phyloP scores from a whole-genome alignment of 164 flowering plant genomes.

The Hamamelis virginiana region DNA sequence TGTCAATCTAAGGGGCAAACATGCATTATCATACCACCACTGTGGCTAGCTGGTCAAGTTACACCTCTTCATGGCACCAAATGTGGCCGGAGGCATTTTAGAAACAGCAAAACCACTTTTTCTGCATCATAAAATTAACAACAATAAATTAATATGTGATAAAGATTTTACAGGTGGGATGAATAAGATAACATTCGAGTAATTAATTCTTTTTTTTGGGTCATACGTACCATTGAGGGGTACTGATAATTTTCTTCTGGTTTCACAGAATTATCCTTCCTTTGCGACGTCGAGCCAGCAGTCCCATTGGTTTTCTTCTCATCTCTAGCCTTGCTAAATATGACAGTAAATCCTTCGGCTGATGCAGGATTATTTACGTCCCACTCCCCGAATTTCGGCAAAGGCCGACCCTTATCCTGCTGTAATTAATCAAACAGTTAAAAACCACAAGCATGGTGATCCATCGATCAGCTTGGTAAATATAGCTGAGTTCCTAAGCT shows the following conservation, averaged over 20 bases:
- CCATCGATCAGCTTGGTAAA: too few species aligned
- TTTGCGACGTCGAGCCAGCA: slow-evolving; percentile 7
- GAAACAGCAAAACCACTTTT: slow-evolving; percentile 46
- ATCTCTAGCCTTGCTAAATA: slow-evolving; percentile 10
- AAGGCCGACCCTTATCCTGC: slow-evolving; percentile 11
- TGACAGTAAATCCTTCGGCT: slow-evolving; percentile 5
- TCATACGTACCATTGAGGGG: slow-evolving; percentile 17
- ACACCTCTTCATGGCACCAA: neutral
- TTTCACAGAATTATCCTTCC: neutral
- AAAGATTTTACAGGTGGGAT: neutral
- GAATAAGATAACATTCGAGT: neutral
- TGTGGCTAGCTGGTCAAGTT: too few species aligned
- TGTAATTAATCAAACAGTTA: too few species aligned
- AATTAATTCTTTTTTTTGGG: neutral
- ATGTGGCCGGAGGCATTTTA: slow-evolving; percentile 9
- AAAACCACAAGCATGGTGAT: too few species aligned
- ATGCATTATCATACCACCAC: neutral
- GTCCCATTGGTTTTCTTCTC: slow-evolving; percentile 5
- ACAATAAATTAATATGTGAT: neutral
- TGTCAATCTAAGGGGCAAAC: too few species aligned
- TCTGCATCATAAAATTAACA: slow-evolving; percentile 24
- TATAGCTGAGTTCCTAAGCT: too few species aligned
- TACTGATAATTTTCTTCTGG: slow-evolving; percentile 9
- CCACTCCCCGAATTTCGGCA: slow-evolving; percentile 14
- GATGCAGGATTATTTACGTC: neutral